Evolutionary conservation across 768 basidiomycete genomes (phyloP).

Genomic region (Lepiota subincarnata): DNA sequence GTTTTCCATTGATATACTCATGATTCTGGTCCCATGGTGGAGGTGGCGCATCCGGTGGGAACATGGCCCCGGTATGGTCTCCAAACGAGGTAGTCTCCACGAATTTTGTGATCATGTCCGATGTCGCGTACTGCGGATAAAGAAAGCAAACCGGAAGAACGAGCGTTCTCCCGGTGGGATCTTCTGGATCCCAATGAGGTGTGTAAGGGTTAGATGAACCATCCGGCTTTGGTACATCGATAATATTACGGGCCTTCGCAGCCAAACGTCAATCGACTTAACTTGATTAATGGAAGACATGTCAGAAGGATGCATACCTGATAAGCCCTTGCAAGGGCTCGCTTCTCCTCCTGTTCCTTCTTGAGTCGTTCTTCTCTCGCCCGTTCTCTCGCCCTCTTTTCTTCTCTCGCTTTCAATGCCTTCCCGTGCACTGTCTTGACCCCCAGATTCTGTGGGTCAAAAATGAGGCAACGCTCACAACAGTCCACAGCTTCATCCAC

Average conservation of each 20-base stretch:
- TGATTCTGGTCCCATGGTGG: constrained; percentile 74
- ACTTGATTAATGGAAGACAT: not conserved
- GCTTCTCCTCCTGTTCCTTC: constrained; percentile 49
- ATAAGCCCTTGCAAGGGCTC: constrained; percentile 54
- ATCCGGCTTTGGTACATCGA: constrained; percentile 49
- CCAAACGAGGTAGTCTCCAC: constrained; percentile 80
- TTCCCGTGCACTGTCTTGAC: constrained; percentile 47
- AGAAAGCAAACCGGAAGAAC: constrained; percentile 89
- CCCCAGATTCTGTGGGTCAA: constrained; percentile 54
- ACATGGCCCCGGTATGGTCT: constrained; percentile 76
- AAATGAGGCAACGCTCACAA: constrained; percentile 61
- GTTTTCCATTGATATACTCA: constrained; percentile 59
- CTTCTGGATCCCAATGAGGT: constrained; percentile 66
- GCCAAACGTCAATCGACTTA: constrained; percentile 5
- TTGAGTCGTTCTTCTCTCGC: constrained; percentile 46
- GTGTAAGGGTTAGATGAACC: constrained; percentile 52
- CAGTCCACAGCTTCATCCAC: constrained; percentile 83
- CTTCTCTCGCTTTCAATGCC: constrained; percentile 40
- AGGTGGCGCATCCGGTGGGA: constrained; percentile 61
- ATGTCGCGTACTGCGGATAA: constrained; percentile 85
- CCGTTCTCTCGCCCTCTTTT: constrained; percentile 46
- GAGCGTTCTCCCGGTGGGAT: constrained; percentile 53
- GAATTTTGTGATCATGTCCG: constrained; percentile 86
- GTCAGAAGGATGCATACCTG: constrained; percentile 41
- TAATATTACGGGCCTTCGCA: constrained; percentile 68